These are phyloP conservation scores for Leccinum subrobustum DNA, from an alignment of 1,284 basidiomycete genomes.

Conservation along the genomic window DNA sequence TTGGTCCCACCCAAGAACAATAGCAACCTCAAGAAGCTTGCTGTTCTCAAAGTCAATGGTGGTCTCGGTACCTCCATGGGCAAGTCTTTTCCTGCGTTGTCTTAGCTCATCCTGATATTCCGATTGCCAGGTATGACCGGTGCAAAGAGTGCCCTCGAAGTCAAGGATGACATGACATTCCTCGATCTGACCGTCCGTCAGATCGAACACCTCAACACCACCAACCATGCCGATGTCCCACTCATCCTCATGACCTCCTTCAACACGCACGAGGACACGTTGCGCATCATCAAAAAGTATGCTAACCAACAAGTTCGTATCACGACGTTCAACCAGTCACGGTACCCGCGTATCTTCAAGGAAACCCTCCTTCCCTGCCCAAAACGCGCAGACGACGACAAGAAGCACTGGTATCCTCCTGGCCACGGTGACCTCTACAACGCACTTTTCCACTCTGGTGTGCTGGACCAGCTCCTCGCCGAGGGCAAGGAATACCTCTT, in stretches of 20 bases:
- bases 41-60: constrained; percentile 99
- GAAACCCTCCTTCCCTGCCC: constrained; percentile 92
- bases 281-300: constrained; percentile 99
- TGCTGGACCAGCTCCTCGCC: constrained; percentile 91
- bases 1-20: constrained; percentile 64
- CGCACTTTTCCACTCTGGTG: constrained; percentile 90
- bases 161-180: constrained; percentile 99
- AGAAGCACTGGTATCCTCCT: constrained; percentile 98
- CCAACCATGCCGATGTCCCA: constrained; percentile 79
- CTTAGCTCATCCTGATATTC: constrained; percentile 12
- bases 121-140: constrained; percentile 77
- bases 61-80: constrained; percentile 99
- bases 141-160: constrained; percentile 88
- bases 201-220: constrained; percentile 88
- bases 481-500: constrained; percentile 99
- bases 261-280: constrained; percentile 97
- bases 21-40: constrained; percentile 87
- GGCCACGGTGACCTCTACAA: constrained; percentile 99
- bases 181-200: constrained; percentile 96
- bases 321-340: constrained; percentile 96
- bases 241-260: constrained; percentile 99
- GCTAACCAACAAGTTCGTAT: constrained; percentile 97
- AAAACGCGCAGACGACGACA: constrained; percentile 84
- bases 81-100: constrained; percentile 30
- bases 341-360: constrained; percentile 97